These are phyloP conservation scores for Chrysanthemum makinoi DNA, from an alignment of 129 eudicot genomes.

Conservation along the genomic window DNA sequence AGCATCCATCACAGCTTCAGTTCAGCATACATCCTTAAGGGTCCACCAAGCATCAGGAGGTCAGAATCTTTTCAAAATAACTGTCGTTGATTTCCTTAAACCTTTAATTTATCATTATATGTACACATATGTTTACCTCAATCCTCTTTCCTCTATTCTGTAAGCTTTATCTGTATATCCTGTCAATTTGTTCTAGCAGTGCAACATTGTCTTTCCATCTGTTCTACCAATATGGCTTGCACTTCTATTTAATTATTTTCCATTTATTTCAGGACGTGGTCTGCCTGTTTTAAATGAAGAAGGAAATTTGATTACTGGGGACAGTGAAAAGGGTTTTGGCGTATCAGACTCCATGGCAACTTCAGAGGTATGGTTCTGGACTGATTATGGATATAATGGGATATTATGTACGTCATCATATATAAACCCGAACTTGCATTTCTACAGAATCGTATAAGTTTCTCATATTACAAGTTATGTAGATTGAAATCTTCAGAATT, in stretches of 20 bases:
- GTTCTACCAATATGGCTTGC: neutral
- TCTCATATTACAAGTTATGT: neutral
- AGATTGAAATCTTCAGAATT: neutral
- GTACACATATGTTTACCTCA: neutral
- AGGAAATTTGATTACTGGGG: constrained; percentile 67
- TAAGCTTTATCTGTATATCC: neutral
- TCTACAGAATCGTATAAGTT: neutral
- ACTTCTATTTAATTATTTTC: neutral
- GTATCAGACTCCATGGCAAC: constrained; percentile 48
- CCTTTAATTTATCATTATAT: neutral
- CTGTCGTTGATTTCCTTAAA: neutral
- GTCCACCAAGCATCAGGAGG: constrained; percentile 72
- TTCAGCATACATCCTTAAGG: constrained; percentile 70
- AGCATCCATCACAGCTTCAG: constrained; percentile 69
- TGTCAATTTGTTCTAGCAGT: neutral
- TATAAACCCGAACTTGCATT: constrained; percentile 9
- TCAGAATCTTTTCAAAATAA: constrained; percentile 22
- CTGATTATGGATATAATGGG: neutral
- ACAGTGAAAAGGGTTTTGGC: constrained; percentile 50
- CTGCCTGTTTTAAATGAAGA: constrained; percentile 87
- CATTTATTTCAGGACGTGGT: constrained; percentile 61
- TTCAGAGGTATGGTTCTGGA: constrained; percentile 58
- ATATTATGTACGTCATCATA: neutral
- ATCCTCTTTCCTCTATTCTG: neutral
- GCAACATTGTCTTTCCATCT: neutral